Base-by-base conservation (phyloP, 768 basidiomycete species). In the Boletales sp. region DNA sequence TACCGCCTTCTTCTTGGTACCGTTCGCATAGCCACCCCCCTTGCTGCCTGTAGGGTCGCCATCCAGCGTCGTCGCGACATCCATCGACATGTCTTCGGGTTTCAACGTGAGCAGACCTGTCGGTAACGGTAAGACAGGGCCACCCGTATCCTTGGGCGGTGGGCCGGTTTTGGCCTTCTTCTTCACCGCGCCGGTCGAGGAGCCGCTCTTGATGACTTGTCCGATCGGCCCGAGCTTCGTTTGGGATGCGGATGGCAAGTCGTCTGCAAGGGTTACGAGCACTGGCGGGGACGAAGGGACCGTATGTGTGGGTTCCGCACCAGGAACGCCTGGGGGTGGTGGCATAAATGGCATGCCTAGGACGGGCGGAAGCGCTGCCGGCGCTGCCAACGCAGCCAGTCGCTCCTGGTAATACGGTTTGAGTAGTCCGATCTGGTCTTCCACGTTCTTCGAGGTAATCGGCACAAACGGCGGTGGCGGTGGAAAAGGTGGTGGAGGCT, bases 381-480 rank as follows among this genome's bases (percentile, higher is more conserved):
- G 33, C 10, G 70, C 56, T 14, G 75, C 70, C 37, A 83, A 63
- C 21, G 70, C 57, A 3, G 74, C 61, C 42, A 90, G 71, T 28
- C 86, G 79, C 25, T 65, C 59, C 39, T 83, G 77, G 59, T 87
- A 95, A 71, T 84, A 94, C 0, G 79, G 67, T 50, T 79, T 86
- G 56, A 98, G 82, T 35, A 98, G 70, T 9, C 91, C 93, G 56
- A 96, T 91, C 60, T 95, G 93, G 21, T 82, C 72, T 33, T 87
- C 85, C 61, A 87, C 74, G 48, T 80, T 82, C 48, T 71, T 72
- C 8, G 79, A 72, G 1, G 79, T 82, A 59, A 98, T 76, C 2
- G 83, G 84, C 4, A 91, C 67, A 61, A 94, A 90, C 0, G 87
- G 77, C 0, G 87, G 86, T 0, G 94, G 94, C 0, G 87, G 89